A percentile compares a stretch with the other conserved stretches of the same genome.
Conservation (phyloP, 495 filamentous ascomycete species). For the Emericellopsis terricola region DNA sequence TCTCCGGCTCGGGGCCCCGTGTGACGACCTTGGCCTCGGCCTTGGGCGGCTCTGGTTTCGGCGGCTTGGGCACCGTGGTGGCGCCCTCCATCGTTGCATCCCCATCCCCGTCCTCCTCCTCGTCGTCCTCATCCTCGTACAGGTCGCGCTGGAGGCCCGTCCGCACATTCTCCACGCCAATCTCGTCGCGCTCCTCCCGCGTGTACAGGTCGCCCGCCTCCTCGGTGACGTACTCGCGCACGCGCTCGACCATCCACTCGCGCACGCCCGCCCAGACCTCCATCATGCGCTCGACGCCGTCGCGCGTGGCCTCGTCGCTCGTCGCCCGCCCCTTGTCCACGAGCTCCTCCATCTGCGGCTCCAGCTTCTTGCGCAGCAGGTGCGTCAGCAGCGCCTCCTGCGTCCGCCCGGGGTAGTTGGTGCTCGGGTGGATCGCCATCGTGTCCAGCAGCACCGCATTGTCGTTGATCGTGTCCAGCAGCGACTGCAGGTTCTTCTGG, state of each 20-base stretch:
- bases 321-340: constrained; percentile 40
- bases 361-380: constrained; percentile 64
- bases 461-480: constrained; percentile 38
- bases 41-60: constrained; percentile 18
- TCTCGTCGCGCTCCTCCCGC: constrained; percentile 45
- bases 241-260: constrained; percentile 14
- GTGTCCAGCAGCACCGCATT: constrained; percentile 42
- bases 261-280: constrained; percentile 22
- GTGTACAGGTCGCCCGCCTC: constrained; percentile 42
- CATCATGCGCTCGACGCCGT: constrained; percentile 11
- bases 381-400: constrained; percentile 43
- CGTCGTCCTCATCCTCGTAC: constrained; percentile 35
- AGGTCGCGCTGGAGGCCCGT: constrained; percentile 44
- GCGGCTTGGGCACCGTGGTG: constrained; percentile 21
- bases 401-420: constrained; percentile 54
- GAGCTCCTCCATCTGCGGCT: constrained; percentile 55
- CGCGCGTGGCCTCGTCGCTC: constrained; percentile 8
- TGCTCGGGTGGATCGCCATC: constrained; percentile 52
- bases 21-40: constrained; percentile 16
- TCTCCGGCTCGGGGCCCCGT: constrained; percentile 14
- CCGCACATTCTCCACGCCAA: constrained; percentile 49
- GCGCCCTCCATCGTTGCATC: constrained; percentile 29
- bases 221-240: constrained; percentile 19
- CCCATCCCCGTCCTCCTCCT: constrained; percentile 38
- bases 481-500: constrained; percentile 38